Evolutionary conservation across 2,329 filamentous ascomycete genomes (phyloP).

Genomic region (Cladobotryum mycophilum): DNA sequence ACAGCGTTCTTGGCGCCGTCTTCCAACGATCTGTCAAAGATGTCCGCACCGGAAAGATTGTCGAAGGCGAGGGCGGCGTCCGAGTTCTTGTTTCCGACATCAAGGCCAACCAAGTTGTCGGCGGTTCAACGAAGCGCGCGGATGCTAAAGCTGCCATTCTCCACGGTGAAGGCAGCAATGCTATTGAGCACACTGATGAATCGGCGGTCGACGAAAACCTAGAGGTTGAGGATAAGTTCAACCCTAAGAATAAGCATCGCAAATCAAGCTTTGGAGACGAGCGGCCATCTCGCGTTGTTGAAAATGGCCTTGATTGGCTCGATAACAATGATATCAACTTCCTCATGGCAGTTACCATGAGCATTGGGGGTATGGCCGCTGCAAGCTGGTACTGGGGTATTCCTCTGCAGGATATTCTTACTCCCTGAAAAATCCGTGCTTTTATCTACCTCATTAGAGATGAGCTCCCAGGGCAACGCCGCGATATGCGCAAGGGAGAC

Average conservation of each 20-base stretch:
- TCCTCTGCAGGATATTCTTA: slow-evolving; percentile 23
- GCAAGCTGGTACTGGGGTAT: slow-evolving; percentile 56
- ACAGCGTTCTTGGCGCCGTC: slow-evolving; percentile 79
- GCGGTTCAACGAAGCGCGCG: slow-evolving; percentile 26
- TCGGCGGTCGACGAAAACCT: slow-evolving; percentile 31
- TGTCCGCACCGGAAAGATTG: slow-evolving; percentile 73
- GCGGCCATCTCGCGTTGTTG: slow-evolving; percentile 55
- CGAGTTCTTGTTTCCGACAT: slow-evolving; percentile 44
- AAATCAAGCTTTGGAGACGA: slow-evolving; percentile 47
- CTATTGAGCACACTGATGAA: slow-evolving; percentile 30
- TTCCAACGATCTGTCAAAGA: slow-evolving; percentile 85
- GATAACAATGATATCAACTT: slow-evolving; percentile 97
- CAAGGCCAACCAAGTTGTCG: slow-evolving; percentile 19
- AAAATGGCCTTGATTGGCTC: slow-evolving; percentile 66
- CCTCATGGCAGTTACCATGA: slow-evolving; percentile 80
- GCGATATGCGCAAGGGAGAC: no score
- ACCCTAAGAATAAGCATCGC: slow-evolving; percentile 43
- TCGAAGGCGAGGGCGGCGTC: slow-evolving; percentile 75
- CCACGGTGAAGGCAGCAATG: slow-evolving; percentile 37
- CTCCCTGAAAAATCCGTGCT: not conserved
- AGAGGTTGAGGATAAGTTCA: slow-evolving; percentile 38
- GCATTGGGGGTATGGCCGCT: slow-evolving; percentile 65
- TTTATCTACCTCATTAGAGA: no score
- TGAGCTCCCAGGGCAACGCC: no score
- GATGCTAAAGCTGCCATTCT: slow-evolving; percentile 37